Base-by-base conservation (phyloP, 1,284 basidiomycete genomes). In the Fomes fomentarius region DNA sequence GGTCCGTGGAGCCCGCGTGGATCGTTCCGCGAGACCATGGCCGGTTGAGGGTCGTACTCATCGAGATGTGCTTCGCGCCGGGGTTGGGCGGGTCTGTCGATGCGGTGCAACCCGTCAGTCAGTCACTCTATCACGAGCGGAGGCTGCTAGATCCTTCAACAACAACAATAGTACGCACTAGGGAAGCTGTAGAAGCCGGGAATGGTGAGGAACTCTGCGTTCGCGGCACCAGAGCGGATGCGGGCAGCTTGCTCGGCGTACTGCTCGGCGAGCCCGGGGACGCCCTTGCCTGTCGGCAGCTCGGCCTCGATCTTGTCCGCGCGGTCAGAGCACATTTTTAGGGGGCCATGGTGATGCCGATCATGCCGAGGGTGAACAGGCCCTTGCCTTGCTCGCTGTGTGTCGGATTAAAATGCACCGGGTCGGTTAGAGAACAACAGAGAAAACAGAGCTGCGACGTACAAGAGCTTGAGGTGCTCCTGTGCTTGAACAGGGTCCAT, bases 1-100 rank as follows among this genome's bases (percentile, higher is more conserved):
- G 72, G 63, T 81, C 73, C 19, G 71, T 72, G 5, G 77, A 81
- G 57, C 73, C 79, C 73, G 89, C 70, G 55, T 69, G 71, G 5
- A 76, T 43, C 1, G 65, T 64, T n/a, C 74, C 74, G 45, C 71
- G 69, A 39, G 73, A 71, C 55, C 86, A 75, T 1, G 86, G 84
- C 62, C 86, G 85, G 65, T 91, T 87, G 25, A 89, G 67, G 47
- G 47, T 12, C 7, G 28, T 6, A 6, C 6, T 6, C 7, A 30
- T 30, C 7, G 28, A 7, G 28, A 7, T 7, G 28, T 30, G 12
- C 28, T 6, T 6, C 28, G 28, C 12, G 6, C 28, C 28, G 28
- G 28, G 7, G 12, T 30, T 30, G 28, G 28, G 7, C 28, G 28
- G 12, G 12, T 30, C 28, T n/a, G n/a, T n/a, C n/a, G n/a, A n/a